Evolutionary conservation across 2,329 filamentous ascomycete genomes (phyloP), one percentile per base, ranked within the genome.

Genomic region (Aspergillus sp.): DNA sequence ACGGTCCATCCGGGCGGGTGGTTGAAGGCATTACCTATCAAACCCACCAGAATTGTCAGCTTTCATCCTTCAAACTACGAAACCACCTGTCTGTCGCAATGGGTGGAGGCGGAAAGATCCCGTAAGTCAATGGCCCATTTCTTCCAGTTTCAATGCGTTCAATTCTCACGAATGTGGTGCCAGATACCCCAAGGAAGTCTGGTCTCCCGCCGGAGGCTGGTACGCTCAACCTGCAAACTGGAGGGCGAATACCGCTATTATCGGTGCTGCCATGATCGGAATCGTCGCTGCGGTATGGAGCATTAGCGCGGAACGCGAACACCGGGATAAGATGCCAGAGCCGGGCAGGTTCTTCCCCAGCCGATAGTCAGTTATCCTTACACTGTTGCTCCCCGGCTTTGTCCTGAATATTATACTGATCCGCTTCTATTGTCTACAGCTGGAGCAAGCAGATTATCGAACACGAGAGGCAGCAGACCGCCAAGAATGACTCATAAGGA

Each of bases 101-200:
- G 88, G 90, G 90, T 81, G 90, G 90, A 80, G 91, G 92, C 81
- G 88, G 85, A 77, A 90, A 90, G 79, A 84, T 90, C 67, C 84
- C 86, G 85, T 90, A 83, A 69, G 82, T 73, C 21, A 47, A 17
- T 79, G 77, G 77, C 82, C 79, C 76, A 56, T 61, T 59, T 33
- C 47, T 11, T 47, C 48, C 40, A 50, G 40, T 5, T 12, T 25
- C 47, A 40, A 44, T 56, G 33, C 21, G 23, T 44, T 43, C 39
- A 52, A 51, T 50, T 53, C 70, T 74, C 54, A 73, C 65, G 48
- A 45, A 62, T 61, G 44, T 59, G 46, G 53, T 46, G 58, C 54
- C 70, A 96, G 91, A 73, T 96, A 96, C 80, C 93, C 92, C 77
- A 97, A 96, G 84, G 93, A 99, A 84, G 91, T 99, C 84, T 99